Evolutionary conservation across 176 grass and related monocot genomes (phyloP), one percentile per base, ranked within the genome.

Genomic region (Luzula sylvatica): DNA sequence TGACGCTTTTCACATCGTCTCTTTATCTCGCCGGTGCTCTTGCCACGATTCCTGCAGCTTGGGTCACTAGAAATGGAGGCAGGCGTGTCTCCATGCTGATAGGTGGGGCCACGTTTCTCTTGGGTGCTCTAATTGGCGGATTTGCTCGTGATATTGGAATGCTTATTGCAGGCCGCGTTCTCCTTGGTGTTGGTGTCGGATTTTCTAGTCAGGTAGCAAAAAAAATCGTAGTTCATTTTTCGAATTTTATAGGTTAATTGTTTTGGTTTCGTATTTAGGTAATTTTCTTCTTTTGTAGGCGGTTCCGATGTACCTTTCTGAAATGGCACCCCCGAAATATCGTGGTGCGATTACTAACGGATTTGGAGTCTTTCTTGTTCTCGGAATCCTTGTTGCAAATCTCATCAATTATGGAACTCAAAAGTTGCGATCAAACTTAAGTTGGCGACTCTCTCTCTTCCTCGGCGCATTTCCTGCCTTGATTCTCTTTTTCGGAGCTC

Each of bases 1-100:
- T 94, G n/a, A 79, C 78, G 1, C 40, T 72, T 0, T 87, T 94
- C 71, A 94, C 82, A 28, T 94, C 87, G 0, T 94, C 82, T 0
- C 74, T 94, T 29, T 94, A 87, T 68, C 15, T 88, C 3, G 84
- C 84, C 1, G 79, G 84, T 20, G 55, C 79, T 8, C 0, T 83
- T 42, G 77, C 78, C 8, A 88, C 84, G 4, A 50, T 83, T 68
- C 24, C 78, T 1, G 74, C 78, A 0, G 77, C 84, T 1, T 51
- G 58, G 12, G 52, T 83, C 55, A 88, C 84, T 5, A 27, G 70
- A 0, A 35, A 50, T 0, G 53, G 38, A 7, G 84, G 75, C 14
- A 70, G 75, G 1, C 64, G 51, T 21, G 38, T 40, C 19, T 79
- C 84, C 50, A 88, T 88, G 75, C 4, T 69, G 18, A 55, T 71